A percentile compares a stretch with the other conserved stretches of the same genome.
Evolutionary conservation across 768 basidiomycete genomes (phyloP).

Genomic region (Chalciporus sphaerocephalus): DNA sequence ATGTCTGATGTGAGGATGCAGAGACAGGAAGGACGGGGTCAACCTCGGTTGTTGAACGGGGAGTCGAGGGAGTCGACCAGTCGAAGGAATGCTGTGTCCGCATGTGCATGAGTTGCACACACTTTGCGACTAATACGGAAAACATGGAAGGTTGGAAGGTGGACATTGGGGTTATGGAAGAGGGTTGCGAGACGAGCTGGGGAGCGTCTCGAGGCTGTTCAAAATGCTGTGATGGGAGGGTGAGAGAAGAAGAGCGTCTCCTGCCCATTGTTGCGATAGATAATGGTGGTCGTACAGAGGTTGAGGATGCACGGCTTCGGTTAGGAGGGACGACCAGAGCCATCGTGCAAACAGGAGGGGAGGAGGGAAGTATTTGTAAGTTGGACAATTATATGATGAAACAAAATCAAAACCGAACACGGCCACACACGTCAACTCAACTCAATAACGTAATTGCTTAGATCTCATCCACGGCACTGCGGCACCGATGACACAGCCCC

Average conservation of each 20-base stretch:
- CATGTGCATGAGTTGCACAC: conserved; percentile 51
- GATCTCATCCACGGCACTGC: no score
- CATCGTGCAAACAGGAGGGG: conserved; percentile 25
- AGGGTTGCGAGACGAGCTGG: background rate
- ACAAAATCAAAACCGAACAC: conserved; percentile 3
- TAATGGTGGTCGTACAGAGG: conserved; percentile 49
- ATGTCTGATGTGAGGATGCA: conserved; percentile 42
- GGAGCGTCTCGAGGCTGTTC: conserved; percentile 8
- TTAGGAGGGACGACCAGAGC: conserved; percentile 34
- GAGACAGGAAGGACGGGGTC: conserved; percentile 54
- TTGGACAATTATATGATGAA: conserved; percentile 1
- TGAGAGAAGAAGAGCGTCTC: conserved; percentile 48
- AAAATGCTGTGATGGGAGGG: conserved; percentile 30
- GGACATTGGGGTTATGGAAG: conserved; percentile 7
- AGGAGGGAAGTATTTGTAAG: conserved; percentile 2
- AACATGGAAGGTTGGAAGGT: conserved; percentile 44
- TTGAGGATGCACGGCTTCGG: conserved; percentile 58
- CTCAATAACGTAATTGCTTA: no score
- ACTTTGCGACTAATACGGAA: conserved; percentile 44
- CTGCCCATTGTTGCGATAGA: conserved; percentile 52
- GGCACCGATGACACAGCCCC: no score
- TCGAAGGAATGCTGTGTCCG: conserved; percentile 37
- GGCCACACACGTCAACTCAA: no score
- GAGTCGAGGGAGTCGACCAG: conserved; percentile 46
- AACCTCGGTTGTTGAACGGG: conserved; percentile 36